Percentiles rank a stretch among this genome's conserved stretches.
Evolutionary conservation across 345 rosid genomes (phyloP).

Genomic region (Sonneratia caseolaris): DNA sequence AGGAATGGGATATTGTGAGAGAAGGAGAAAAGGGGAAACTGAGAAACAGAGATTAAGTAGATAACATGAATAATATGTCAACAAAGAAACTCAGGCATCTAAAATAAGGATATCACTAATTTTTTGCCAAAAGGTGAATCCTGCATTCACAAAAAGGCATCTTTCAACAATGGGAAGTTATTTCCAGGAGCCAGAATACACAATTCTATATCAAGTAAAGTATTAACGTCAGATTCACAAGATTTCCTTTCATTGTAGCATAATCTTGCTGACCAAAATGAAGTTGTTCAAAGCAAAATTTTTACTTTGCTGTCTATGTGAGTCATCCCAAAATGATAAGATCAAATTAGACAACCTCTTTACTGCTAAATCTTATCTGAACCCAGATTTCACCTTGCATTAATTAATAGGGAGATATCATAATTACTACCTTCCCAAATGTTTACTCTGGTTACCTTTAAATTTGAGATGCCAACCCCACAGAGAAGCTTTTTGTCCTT

Average conservation of each 20-base stretch:
- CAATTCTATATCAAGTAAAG: conserved; percentile 5
- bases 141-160: conserved; percentile 1
- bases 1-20: neutral
- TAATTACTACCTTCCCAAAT: conserved; percentile 6
- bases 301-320: neutral
- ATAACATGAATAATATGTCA: neutral
- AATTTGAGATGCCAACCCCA: neutral
- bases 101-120: conserved; percentile 1
- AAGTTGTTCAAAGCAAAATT: neutral
- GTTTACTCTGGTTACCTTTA: conserved; percentile 1
- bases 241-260: conserved; percentile 15
- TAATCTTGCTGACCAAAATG: neutral
- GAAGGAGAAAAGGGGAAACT: neutral
- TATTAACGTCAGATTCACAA: neutral
- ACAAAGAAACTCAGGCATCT: neutral
- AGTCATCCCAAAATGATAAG: neutral
- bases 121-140: conserved; percentile 1
- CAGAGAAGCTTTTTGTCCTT: neutral
- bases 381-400: conserved; percentile 11
- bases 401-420: conserved; percentile 11
- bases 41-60: neutral
- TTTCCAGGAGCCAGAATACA: conserved; percentile 1
- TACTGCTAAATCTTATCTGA: conserved; percentile 1
- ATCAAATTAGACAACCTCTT: neutral
- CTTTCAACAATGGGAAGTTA: conserved; percentile 8